Evolutionary conservation across 352 stramenopile genomes (phyloP), one percentile per base, ranked within the genome.

Genomic region (Globisporangium paroecandrum): DNA sequence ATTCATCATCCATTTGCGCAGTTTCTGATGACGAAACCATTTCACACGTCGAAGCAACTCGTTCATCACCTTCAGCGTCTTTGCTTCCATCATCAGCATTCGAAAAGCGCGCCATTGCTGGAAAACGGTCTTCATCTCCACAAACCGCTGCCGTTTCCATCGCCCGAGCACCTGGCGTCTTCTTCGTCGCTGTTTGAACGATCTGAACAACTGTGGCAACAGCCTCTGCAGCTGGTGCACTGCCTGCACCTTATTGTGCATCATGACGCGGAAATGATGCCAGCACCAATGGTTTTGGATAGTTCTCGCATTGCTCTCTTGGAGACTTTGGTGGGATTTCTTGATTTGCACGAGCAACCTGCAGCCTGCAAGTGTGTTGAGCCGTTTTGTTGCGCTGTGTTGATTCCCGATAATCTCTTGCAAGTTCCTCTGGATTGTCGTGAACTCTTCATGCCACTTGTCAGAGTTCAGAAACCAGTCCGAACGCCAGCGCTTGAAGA

Each of bases 1-100:
- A 2, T 41, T 25, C 1, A 76, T 24, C 51, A 73, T 67, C 20
- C 34, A 24, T 36, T 73, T 73, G 57, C 66, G 66, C 43, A 76
- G 34, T 54, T 76, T 76, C 38, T 70, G 70, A 29, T 76, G 67
- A 6, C 62, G 67, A n/a, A 76, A 76, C 70, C 70, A 76, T 32
- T 65, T 64, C 10, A 58, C 57, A 13, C 61, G 54, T 13, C 63
- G 56, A 13, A 75, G 34, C 9, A 51, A 65, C 36, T 68, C 53
- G 32, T 58, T 63, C 2, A 53, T 55, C 1, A 57, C 32, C 55
- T 67, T 56, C 43, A 73, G n/a, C 9, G 58, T 29, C 10, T 29
- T 43, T 7, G 46, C 64, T 32, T 75, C 65, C 2, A 22, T 24
- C 7, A 58, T 13, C 3, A 75, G 54, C 46, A 32, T 24, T 24